Base-by-base conservation (phyloP, 2,329 filamentous ascomycete species). In the Fonsecaea monophora region DNA sequence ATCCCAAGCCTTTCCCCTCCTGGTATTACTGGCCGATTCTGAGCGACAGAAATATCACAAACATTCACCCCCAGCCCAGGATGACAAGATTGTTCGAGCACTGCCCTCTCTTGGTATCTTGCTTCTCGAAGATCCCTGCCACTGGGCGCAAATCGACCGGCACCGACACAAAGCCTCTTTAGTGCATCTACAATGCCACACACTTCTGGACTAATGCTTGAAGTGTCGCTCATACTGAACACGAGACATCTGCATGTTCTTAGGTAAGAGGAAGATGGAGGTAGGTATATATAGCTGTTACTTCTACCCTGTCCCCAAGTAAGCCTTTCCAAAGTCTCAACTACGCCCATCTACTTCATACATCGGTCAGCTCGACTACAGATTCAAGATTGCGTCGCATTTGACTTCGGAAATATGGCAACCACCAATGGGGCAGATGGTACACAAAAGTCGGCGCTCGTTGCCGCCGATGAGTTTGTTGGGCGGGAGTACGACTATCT, bases 401-500 rank as follows among this genome's bases (percentile, higher is more conserved):
- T 40, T 45, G 34, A 30, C 1, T 42, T 53, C 13, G 10, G 55
- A 62, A 62, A 61, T 2, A 71, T 71, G 70, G 56, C 68, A 40
- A 53, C 63, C 48, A 67, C 65, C 34, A 68, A 70, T 54, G 70
- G 65, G 6, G 56, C 53, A 9, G 59, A 67, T 45, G 68, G 55
- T 4, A 54, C 65, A 21, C 62, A 61, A 9, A 64, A 64, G 37
- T 63, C 65, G 13, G 65, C 65, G 48, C 65, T 58, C 45, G 68
- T 70, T 32, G 45, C 68, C n/a, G 64, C 65, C 7, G 64, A 70
- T 54, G 70, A 71, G 48, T 71, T 71, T 54, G 30, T 62, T 5
- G n/a, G 64, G 30, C 62, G 66, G 54, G 58, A 54, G 38, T 73
- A 67, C 37, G 71, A 73, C 66, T 72, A 72, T 50, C 69, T 86